Percentiles rank a stretch among this genome's conserved stretches.
Evolutionary conservation across 805 yeast genomes (phyloP).

Genomic region (Zygoascus biomembranicola): DNA sequence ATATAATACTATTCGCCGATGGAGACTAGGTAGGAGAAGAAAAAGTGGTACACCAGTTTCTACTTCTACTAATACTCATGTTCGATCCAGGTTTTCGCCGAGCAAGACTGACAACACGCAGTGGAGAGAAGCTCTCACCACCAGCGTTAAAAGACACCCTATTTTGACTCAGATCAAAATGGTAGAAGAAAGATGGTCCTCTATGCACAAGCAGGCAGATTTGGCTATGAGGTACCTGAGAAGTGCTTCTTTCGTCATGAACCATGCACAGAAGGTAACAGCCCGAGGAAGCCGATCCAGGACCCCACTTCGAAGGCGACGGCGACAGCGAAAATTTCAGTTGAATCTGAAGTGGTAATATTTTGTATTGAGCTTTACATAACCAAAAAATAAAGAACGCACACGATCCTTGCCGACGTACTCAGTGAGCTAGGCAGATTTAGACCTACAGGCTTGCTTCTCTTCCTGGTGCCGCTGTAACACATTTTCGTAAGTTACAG

Average conservation of each 20-base stretch:
- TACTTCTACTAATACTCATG: neutral
- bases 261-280: neutral
- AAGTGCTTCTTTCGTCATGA: neutral
- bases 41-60: neutral
- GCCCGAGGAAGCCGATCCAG: neutral
- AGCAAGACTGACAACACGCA: neutral
- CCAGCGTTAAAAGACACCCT: neutral
- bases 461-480: no score
- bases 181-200: neutral
- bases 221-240: neutral
- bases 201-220: neutral
- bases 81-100: neutral
- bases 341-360: neutral
- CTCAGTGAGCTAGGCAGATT: no score
- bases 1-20: neutral
- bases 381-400: no score
- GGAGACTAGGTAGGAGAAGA: neutral
- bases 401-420: no score
- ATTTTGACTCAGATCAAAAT: neutral
- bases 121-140: neutral
- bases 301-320: neutral
- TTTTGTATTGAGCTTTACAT: no score
- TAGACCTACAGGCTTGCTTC: no score
- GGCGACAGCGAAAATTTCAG: neutral
- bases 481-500: no score